A percentile compares a stretch with the other conserved stretches of the same genome.
Evolutionary conservation across 441 rosid species (phyloP).

Genomic region (Populus tomentosa): DNA sequence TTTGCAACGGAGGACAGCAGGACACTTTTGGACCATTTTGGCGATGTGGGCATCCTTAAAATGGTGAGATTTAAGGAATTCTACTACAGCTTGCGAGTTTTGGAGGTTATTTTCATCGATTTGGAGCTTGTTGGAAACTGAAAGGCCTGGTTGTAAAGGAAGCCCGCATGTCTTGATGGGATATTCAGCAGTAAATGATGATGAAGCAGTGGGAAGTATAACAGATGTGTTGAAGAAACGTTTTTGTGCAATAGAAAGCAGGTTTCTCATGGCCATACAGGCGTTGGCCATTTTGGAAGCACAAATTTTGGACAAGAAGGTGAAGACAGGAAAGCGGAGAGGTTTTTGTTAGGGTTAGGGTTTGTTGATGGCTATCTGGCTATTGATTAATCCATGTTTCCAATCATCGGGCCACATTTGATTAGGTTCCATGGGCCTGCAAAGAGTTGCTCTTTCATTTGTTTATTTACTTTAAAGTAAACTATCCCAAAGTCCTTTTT

Average conservation of each 20-base stretch:
- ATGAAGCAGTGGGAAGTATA: not conserved
- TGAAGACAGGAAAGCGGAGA: no score
- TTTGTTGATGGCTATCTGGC: no score
- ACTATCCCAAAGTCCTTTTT: no score
- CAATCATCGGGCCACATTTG: no score
- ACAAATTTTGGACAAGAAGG: not conserved
- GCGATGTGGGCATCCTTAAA: conserved; percentile 11
- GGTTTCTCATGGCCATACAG: not conserved
- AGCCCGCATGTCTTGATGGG: conserved; percentile 12
- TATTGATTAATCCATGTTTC: no score
- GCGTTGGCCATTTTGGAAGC: not conserved
- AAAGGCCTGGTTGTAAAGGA: conserved; percentile 6
- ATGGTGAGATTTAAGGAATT: conserved; percentile 1
- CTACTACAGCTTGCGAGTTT: not conserved
- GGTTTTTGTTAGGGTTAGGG: no score
- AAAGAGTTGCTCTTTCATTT: no score
- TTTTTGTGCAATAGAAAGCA: not conserved
- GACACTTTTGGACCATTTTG: conserved; percentile 3
- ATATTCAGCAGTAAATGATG: conserved; percentile 12
- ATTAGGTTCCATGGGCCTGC: no score
- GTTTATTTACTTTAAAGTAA: no score
- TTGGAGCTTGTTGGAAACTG: not conserved
- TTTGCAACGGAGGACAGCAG: not conserved
- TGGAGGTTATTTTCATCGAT: not conserved
- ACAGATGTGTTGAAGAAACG: not conserved